Evolutionary conservation across 805 yeast species (phyloP).

Genomic region (Dipodascopsis uninucleata): DNA sequence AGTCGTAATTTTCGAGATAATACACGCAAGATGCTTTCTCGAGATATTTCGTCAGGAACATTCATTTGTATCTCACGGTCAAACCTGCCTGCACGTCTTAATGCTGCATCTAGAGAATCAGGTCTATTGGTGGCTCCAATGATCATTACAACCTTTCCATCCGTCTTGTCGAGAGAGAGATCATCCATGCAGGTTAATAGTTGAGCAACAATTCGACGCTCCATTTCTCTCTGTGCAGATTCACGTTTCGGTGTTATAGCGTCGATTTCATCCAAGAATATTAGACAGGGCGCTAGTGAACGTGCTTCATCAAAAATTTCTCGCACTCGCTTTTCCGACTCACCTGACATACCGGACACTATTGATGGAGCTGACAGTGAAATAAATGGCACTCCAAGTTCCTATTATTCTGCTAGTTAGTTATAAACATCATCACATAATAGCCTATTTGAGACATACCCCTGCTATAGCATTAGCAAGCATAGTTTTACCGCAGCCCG

Average conservation of each 20-base stretch:
- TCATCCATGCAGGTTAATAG: conserved; percentile 90
- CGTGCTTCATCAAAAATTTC: conserved; percentile 93
- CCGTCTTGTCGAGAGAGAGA: conserved; percentile 78
- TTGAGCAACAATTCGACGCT: conserved; percentile 93
- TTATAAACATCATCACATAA: background rate
- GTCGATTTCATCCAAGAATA: conserved; percentile 95
- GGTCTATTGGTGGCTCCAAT: conserved; percentile 98
- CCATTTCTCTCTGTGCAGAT: conserved; percentile 98
- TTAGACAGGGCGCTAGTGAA: conserved; percentile 80
- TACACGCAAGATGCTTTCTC: conserved; percentile 59
- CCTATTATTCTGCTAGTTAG: conserved; percentile 46
- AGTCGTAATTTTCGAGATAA: conserved; percentile 56
- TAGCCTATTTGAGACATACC: background rate
- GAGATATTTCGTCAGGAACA: conserved; percentile 86
- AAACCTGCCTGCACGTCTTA: conserved; percentile 94
- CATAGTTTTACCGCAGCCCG: conserved; percentile 98
- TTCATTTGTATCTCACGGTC: conserved; percentile 91
- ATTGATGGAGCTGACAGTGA: conserved; percentile 91
- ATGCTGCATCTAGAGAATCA: conserved; percentile 88
- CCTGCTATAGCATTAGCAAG: conserved; percentile 89
- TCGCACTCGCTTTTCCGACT: conserved; percentile 87
- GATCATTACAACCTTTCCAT: conserved; percentile 87
- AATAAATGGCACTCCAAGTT: conserved; percentile 86
- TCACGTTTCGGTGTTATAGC: conserved; percentile 98
- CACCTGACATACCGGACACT: conserved; percentile 99